Evolutionary conservation across 805 yeast species (phyloP), one percentile per base, ranked within the genome.

Genomic region (Phaffomyces opuntiae): DNA sequence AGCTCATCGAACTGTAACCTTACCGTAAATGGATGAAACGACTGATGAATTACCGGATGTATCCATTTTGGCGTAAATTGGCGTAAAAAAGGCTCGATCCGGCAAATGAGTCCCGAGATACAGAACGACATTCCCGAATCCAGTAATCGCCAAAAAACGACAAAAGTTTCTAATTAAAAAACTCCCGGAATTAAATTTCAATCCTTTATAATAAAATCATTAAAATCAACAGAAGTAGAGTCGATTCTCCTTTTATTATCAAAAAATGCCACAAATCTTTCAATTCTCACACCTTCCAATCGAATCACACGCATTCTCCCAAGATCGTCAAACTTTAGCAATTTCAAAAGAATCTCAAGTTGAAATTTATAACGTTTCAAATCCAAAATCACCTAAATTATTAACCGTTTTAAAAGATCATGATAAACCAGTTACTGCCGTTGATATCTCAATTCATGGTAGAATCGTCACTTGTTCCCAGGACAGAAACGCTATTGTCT

Each of bases 381-480:
- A 72, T 34, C 72, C 72, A 31, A 32, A 71, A 34, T 72, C 71
- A 44, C 91, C 95, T 21, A 69, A 70, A 48, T 71, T 85, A 48
- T 67, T 87, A 47, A 74, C 93, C 14, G 74, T 75, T 6, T 75
- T 91, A 58, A 68, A 74, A 39, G 95, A 88, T 53, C 98, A 91
- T 64, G 97, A 91, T 65, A 90, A 91, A 64, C 80, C 90, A 4
- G 90, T 93, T 40, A 93, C 99, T 14, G 90, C 97, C 0, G 87
- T 93, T 36, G 99, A 93, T 63, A 82, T 95, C 57, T 84, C 96
- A 35, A 67, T 74, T 33, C 87, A 86, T 53, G 96, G 96, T 40
- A 81, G 84, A 63, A 88, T 93, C 55, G 93, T 93, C 59, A 93
- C 98, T 31, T 89, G 97, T 63, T 89, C 98, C 9, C 98, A 93